These are phyloP conservation scores for Scleroderma citrinum DNA, from an alignment of 768 basidiomycete genomes.

Conservation along the genomic window DNA sequence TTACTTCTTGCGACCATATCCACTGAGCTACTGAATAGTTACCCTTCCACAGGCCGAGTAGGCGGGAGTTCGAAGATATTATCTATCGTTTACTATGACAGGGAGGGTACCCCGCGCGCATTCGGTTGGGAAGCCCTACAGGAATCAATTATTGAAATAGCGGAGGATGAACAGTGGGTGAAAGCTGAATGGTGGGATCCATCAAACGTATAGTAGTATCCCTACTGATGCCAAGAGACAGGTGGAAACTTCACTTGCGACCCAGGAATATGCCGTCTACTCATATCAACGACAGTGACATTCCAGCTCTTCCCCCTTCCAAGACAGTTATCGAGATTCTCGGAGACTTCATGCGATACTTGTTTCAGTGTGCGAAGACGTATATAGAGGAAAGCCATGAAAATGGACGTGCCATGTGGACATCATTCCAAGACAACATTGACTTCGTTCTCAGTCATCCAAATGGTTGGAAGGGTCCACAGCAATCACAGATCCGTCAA, in stretches of 20 bases:
- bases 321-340: constrained; percentile 40
- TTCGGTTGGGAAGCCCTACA: constrained; percentile 40
- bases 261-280: constrained; percentile 18
- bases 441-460: constrained; percentile 45
- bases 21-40: constrained; percentile 26
- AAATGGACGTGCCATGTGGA: constrained; percentile 37
- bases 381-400: constrained; percentile 44
- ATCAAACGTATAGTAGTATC: neutral
- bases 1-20: neutral
- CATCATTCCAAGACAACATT: constrained; percentile 33
- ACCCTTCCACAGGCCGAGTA: constrained; percentile 41
- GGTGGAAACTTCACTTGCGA: constrained; percentile 34
- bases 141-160: constrained; percentile 33
- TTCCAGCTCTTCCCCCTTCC: constrained; percentile 38
- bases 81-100: constrained; percentile 43
- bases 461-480: constrained; percentile 42
- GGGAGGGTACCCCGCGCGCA: constrained; percentile 33
- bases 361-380: constrained; percentile 35
- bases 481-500: constrained; percentile 39
- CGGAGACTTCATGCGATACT: constrained; percentile 44
- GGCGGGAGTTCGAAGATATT: constrained; percentile 47
- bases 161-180: constrained; percentile 32
- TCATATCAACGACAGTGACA: constrained; percentile 26
- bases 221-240: constrained; percentile 10
- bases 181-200: constrained; percentile 26